Evolutionary conservation across 306 rosid species (phyloP), one percentile per base, ranked within the genome.

Genomic region (Malus sylvestris): DNA sequence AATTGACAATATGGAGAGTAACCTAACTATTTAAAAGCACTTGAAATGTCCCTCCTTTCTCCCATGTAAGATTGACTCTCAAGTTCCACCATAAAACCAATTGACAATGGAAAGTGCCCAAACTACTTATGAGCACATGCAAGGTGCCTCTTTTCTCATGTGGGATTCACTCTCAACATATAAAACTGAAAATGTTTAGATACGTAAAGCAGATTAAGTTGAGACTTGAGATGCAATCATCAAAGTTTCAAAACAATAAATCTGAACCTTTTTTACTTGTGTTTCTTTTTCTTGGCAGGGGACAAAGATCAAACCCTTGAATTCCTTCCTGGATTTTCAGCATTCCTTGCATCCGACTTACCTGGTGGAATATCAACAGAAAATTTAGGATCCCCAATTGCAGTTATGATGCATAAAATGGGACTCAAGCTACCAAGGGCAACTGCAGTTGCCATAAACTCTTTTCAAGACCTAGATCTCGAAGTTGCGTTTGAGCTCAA

Each of bases 401-500:
- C 87, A 44, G 25, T 5, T 0, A 69, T 89, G 94, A 8, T 81
- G 23, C 65, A 86, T 65, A 85, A 84, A 76, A 85, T 91, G 94
- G 96, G 90, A 44, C 68, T 4, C 6, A 72, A 10, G 15, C 81
- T 93, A 49, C 86, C 93, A 7, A 65, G 55, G 6, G 96, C 95
- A 60, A 84, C 81, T 1, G 86, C 87, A 7, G 85, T 93, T 35
- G 80, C 79, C 67, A 82, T 91, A 32, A 93, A 93, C 83, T 93
- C 91, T 0, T 93, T 82, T 60, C 76, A 65, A 44, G 76, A 65
- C n/a, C 1, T 91, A 4, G 85, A 86, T 77, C 59, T 77, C 18
- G 77, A 55, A 1, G 70, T 73, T 1, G 68, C 29, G 2, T 65
- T 69, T 5, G 67, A 69, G 5, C 87, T 93, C 0, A 74, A 76